Base-by-base conservation (phyloP, 2,329 filamentous ascomycete genomes). In the Monosporascus sp. region DNA sequence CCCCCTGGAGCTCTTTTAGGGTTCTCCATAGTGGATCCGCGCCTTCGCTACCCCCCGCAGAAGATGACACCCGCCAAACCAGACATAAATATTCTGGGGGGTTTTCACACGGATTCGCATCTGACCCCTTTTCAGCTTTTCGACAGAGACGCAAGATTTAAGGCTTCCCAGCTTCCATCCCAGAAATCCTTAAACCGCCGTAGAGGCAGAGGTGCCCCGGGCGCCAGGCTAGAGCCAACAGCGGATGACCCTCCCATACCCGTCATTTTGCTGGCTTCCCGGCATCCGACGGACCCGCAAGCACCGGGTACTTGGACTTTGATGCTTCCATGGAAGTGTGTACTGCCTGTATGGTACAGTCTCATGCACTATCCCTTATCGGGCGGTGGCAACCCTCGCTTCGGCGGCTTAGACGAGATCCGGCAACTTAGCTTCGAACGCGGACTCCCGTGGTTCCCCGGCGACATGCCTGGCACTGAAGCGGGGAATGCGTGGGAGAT, bases 251-350 rank as follows among this genome's bases (percentile, higher is more conserved):
- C 89, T 1, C 74, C 80, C 2, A 94, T 97, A 17, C 94, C 94
- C 1, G 72, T 93, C 39, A 75, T 93, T 1, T 72, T 95, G 6
- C 77, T 90, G 5, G 78, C 86, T 36, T 83, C 81, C 11, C 79
- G 83, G 3, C 67, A 77, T 9, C 67, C 72, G 11, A 62, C 68
- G 1, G 71, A 72, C 38, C 73, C 70, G 11, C 79, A 78, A 47
- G 73, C 76, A 1, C 84, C 87, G 48, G 87, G 87, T 0, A 85
- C 79, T 0, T 97, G 91, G 90, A 94, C 86, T 0, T 68, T 97
- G 1, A 76, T 97, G 24, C 79, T 94, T 3, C 94, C 94, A 0
- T 97, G 93, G 90, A 91, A 89, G 66, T 96, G 89, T 62, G 87
- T 97, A 37, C 76, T 84, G 37, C 83, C 90, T 0, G 77, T 97